Evolutionary conservation across 768 basidiomycete species (phyloP).

Genomic region (Suillus bovinus): DNA sequence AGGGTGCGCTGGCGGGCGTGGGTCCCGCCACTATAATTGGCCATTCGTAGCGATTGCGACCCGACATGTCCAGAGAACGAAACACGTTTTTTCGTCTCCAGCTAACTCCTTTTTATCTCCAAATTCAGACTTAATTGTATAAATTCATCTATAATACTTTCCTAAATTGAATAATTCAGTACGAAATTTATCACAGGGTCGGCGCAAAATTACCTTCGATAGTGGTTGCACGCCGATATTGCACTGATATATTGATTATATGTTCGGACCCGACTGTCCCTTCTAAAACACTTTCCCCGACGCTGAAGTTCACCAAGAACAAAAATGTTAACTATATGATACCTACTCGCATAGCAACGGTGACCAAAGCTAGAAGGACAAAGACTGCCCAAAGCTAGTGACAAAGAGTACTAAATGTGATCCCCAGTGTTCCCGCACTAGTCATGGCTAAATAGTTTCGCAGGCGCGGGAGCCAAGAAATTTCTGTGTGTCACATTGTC

Average conservation of each 20-base stretch:
- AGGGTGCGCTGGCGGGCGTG: slow-evolving; percentile 39
- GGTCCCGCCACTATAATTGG: slow-evolving; percentile 48
- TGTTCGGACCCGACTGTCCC: slow-evolving; percentile 7
- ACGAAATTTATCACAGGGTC: neutral
- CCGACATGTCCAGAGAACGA: slow-evolving; percentile 64
- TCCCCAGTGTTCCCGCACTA: slow-evolving; percentile 8
- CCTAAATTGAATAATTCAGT: slow-evolving; percentile 11
- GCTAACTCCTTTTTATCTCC: slow-evolving; percentile 34
- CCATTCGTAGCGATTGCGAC: slow-evolving; percentile 49
- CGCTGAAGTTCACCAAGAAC: slow-evolving; percentile 4
- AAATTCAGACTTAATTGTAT: slow-evolving; percentile 21
- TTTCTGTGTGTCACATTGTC: slow-evolving; percentile 1
- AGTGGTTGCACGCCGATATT: slow-evolving; percentile 6
- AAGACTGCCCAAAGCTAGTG: slow-evolving; percentile 18
- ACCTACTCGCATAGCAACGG: slow-evolving; percentile 21
- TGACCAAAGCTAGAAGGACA: slow-evolving; percentile 17
- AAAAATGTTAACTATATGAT: neutral
- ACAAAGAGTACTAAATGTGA: slow-evolving; percentile 18
- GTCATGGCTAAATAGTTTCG: slow-evolving; percentile 2
- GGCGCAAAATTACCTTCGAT: neutral
- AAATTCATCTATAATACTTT: slow-evolving; percentile 22
- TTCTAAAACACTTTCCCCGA: neutral
- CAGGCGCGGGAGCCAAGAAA: slow-evolving; percentile 1
- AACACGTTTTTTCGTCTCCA: slow-evolving; percentile 78
- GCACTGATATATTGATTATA: slow-evolving; percentile 14